A percentile compares a stretch with the other conserved stretches of the same genome.
Conservation (phyloP, 1,284 basidiomycete genomes). For the Kalmanozyma brasiliensis region DNA sequence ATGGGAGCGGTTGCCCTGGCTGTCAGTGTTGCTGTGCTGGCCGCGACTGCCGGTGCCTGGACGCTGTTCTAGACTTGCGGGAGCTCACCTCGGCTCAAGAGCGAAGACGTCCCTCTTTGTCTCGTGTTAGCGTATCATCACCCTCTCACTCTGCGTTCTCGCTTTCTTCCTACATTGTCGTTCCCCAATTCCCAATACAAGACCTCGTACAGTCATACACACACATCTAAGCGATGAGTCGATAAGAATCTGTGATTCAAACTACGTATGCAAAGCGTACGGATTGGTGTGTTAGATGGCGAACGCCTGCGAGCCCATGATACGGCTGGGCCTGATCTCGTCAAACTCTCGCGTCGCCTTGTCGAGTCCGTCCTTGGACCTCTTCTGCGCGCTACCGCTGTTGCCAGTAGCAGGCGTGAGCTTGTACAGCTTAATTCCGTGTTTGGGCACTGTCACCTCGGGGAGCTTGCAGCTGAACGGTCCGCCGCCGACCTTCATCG, state of each 20-base stretch:
- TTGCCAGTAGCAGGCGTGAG: neutral
- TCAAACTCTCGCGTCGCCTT: conserved; percentile 18
- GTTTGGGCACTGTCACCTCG: conserved; percentile 19
- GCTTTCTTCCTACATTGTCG: too few relatives aligned
- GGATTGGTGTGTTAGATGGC: conserved; percentile 4
- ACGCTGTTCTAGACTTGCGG: conserved; percentile 31
- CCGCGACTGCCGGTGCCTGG: conserved; percentile 19
- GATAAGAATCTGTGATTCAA: too few relatives aligned
- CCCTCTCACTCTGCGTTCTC: too few relatives aligned
- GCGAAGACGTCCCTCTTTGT: too few relatives aligned
- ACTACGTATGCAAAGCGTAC: conserved; percentile 7
- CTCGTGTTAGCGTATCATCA: too few relatives aligned
- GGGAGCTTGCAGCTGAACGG: conserved; percentile 14
- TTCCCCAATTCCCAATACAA: too few relatives aligned
- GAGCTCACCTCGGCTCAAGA: too few relatives aligned
- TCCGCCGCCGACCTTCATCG: conserved; percentile 17
- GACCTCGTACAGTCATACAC: too few relatives aligned
- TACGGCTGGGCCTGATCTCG: conserved; percentile 27
- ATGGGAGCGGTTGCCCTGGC: conserved; percentile 3
- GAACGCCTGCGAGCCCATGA: conserved; percentile 25
- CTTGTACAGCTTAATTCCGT: conserved; percentile 33
- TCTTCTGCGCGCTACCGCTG: conserved; percentile 3
- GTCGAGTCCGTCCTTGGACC: conserved; percentile 10
- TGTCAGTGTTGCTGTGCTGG: conserved; percentile 10
- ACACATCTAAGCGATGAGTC: too few relatives aligned